Evolutionary conservation across 225 moss, liverwort and hornwort species (phyloP).

Genomic region (Pseudoscleropodium purum): DNA sequence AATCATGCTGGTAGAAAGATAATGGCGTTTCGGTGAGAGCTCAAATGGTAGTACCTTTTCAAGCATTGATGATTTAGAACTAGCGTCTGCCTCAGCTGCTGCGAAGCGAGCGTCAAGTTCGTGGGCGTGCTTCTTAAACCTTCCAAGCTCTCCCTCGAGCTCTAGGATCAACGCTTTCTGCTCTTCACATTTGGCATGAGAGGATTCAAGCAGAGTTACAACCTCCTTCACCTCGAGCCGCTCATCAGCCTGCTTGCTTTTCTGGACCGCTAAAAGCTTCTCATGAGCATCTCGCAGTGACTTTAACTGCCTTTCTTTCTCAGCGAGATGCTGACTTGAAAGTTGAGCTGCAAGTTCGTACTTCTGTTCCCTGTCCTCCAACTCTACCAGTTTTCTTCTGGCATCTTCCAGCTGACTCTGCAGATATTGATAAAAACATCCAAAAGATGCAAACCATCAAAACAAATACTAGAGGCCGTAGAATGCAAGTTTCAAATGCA

Average conservation of each 20-base stretch:
- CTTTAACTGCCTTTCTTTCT: slow-evolving; percentile 39
- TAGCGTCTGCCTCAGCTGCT: slow-evolving; percentile 42
- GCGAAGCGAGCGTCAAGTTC: slow-evolving; percentile 32
- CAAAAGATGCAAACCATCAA: background rate
- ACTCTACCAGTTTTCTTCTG: slow-evolving; percentile 19
- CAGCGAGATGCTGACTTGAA: slow-evolving; percentile 25
- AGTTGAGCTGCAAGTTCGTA: slow-evolving; percentile 21
- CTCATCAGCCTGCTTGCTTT: slow-evolving; percentile 33
- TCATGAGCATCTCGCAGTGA: slow-evolving; percentile 49
- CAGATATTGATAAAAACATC: background rate
- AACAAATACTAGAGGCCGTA: background rate
- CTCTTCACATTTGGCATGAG: slow-evolving; percentile 36
- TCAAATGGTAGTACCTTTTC: slow-evolving; percentile 13
- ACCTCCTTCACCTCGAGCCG: slow-evolving; percentile 49
- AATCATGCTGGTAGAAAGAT: background rate
- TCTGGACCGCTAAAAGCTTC: slow-evolving; percentile 36
- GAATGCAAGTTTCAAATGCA: background rate
- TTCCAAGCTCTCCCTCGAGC: slow-evolving; percentile 36
- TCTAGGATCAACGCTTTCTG: slow-evolving; percentile 36
- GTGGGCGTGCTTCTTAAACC: slow-evolving; percentile 19
- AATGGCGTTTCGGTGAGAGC: background rate
- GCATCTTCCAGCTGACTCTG: slow-evolving; percentile 24
- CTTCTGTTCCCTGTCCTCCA: slow-evolving; percentile 63
- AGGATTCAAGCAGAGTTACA: slow-evolving; percentile 40
- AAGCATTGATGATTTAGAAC: slow-evolving; percentile 29